These are phyloP conservation scores for Fragilaria radians DNA, from an alignment of 108 stramenopile species.

Conservation along the genomic window DNA sequence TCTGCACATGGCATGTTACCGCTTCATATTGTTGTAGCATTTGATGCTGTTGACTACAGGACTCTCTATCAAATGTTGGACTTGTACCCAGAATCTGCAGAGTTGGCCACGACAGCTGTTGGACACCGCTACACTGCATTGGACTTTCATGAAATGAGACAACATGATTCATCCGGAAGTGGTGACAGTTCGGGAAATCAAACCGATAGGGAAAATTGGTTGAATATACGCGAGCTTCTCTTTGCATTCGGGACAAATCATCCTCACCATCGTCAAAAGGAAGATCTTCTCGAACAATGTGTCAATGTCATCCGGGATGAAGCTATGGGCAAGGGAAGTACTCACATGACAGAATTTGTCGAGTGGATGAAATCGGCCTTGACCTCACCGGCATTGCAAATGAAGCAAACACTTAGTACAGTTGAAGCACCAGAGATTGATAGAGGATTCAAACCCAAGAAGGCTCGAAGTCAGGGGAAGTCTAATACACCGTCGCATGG, in stretches of 20 bases:
- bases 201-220: conserved; percentile 32
- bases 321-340: conserved; percentile 19
- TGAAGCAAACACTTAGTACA: conserved; percentile 26
- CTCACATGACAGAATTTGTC: conserved; percentile 17
- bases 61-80: conserved; percentile 27
- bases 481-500: neutral
- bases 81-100: conserved; percentile 31
- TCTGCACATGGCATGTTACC: conserved; percentile 39
- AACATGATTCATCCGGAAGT: too few relatives aligned
- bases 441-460: conserved; percentile 3
- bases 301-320: conserved; percentile 32
- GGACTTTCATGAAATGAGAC: conserved; percentile 34
- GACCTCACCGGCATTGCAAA: conserved; percentile 5
- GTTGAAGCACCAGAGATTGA: conserved; percentile 20
- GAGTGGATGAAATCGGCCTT: conserved; percentile 1
- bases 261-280: conserved; percentile 20
- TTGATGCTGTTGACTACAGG: conserved; percentile 23
- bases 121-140: conserved; percentile 23
- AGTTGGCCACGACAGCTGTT: conserved; percentile 12
- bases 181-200: too few relatives aligned
- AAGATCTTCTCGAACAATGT: conserved; percentile 32
- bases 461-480: conserved; percentile 4
- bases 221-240: conserved; percentile 27
- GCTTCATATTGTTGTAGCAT: conserved; percentile 38
- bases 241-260: conserved; percentile 32